These are phyloP conservation scores for Pseudogymnoascus sp. DNA, from an alignment of 2,329 filamentous ascomycete genomes.

Conservation along the genomic window DNA sequence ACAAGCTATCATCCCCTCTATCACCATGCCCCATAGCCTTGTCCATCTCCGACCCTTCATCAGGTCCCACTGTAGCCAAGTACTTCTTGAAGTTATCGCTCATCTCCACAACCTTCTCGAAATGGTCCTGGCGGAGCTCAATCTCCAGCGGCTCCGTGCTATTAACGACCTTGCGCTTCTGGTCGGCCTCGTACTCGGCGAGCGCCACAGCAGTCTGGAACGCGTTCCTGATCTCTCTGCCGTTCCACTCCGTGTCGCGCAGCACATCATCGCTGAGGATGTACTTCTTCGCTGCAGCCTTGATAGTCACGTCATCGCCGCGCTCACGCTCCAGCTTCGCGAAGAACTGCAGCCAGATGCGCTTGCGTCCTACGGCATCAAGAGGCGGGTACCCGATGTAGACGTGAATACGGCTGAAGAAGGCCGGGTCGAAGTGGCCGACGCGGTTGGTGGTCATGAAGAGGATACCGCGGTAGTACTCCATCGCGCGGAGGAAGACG, in stretches of 20 bases:
- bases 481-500: slow-evolving; percentile 33
- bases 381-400: slow-evolving; percentile 28
- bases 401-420: slow-evolving; percentile 32
- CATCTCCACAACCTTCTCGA: slow-evolving; percentile 22
- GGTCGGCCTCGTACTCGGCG: slow-evolving; percentile 19
- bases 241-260: slow-evolving; percentile 22
- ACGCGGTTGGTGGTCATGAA: slow-evolving; percentile 38
- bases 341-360: slow-evolving; percentile 27
- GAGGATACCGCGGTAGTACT: slow-evolving; percentile 36
- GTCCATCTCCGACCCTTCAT: slow-evolving; percentile 1
- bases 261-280: slow-evolving; percentile 18
- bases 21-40: slow-evolving; percentile 14
- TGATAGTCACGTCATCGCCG: slow-evolving; percentile 14
- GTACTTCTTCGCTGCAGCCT: slow-evolving; percentile 17
- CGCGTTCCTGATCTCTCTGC: slow-evolving; percentile 24
- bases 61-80: slow-evolving; percentile 14
- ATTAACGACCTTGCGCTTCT: slow-evolving; percentile 10
- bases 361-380: slow-evolving; percentile 19
- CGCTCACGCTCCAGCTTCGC: slow-evolving; percentile 18
- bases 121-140: slow-evolving; percentile 19
- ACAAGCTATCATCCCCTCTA: slow-evolving; percentile 19
- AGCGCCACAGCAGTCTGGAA: slow-evolving; percentile 24
- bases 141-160: slow-evolving; percentile 1
- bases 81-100: slow-evolving; percentile 20
- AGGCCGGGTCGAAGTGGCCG: slow-evolving; percentile 32